Evolutionary conservation across 306 rosid genomes (phyloP).

Genomic region (Gynostemma pentaphyllum): DNA sequence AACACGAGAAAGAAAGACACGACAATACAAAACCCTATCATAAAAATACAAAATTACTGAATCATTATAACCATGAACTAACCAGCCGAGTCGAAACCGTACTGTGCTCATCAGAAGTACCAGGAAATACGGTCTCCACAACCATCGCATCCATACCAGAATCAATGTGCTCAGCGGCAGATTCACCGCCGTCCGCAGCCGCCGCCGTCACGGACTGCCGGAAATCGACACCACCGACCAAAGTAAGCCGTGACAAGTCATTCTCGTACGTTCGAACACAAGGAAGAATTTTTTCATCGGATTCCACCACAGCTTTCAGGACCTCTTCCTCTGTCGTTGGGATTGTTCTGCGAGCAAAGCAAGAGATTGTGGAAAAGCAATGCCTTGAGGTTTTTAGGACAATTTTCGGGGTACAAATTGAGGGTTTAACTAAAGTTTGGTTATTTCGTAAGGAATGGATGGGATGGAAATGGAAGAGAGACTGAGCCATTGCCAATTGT

Average conservation of each 20-base stretch:
- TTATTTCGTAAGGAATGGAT: background rate
- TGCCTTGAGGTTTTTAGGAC: constrained; percentile 13
- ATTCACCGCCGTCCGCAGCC: constrained; percentile 80
- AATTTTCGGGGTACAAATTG: background rate
- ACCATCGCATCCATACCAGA: constrained; percentile 71
- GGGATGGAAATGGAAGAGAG: background rate
- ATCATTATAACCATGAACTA: constrained; percentile 15
- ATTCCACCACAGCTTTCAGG: constrained; percentile 53
- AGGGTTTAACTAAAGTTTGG: background rate
- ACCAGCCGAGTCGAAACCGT: constrained; percentile 93
- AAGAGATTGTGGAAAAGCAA: constrained; percentile 26
- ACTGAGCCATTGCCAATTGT: background rate
- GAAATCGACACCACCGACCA: constrained; percentile 67
- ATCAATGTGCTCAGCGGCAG: constrained; percentile 62
- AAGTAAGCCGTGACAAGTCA: constrained; percentile 47
- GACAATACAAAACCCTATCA: background rate
- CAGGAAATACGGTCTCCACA: constrained; percentile 74
- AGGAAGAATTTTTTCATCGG: constrained; percentile 54
- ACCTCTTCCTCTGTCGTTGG: constrained; percentile 59
- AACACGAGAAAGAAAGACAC: background rate
- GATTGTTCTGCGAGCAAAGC: constrained; percentile 30
- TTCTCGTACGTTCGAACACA: constrained; percentile 72
- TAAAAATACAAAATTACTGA: background rate
- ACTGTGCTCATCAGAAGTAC: constrained; percentile 37
- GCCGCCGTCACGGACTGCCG: constrained; percentile 80